phyloP scores from a whole-genome alignment of 805 yeast genomes.

The Candida namnaoensis region DNA sequence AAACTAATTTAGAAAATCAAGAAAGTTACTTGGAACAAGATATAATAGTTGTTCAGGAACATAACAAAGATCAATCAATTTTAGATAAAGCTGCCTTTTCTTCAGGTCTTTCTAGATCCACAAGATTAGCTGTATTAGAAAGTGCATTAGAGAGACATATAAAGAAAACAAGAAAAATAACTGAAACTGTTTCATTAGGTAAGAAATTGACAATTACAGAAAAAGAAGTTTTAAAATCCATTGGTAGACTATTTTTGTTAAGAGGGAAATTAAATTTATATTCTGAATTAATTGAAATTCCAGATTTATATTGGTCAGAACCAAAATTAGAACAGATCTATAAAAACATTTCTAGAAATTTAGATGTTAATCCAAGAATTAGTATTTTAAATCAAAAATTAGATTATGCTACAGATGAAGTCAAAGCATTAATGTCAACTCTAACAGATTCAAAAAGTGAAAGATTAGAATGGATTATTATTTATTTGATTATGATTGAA shows the following conservation, averaged over 20 bases:
- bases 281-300: conserved; percentile 85
- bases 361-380: conserved; percentile 75
- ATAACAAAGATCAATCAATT: conserved; percentile 34
- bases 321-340: conserved; percentile 76
- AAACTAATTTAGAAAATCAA: conserved; percentile 17
- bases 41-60: conserved; percentile 55
- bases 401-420: conserved; percentile 88
- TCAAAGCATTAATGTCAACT: conserved; percentile 66
- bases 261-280: conserved; percentile 81
- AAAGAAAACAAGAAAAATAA: conserved; percentile 50
- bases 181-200: conserved; percentile 63
- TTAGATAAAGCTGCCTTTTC: conserved; percentile 85
- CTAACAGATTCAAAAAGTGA: conserved; percentile 70
- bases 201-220: conserved; percentile 40
- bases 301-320: conserved; percentile 90
- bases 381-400: conserved; percentile 73
- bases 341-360: conserved; percentile 54
- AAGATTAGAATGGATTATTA: conserved; percentile 82
- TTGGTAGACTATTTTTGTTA: conserved; percentile 67
- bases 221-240: conserved; percentile 53
- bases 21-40: conserved; percentile 57
- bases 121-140: conserved; percentile 77
- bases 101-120: conserved; percentile 79
- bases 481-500: conserved; percentile 74
- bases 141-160: conserved; percentile 61